phyloP scores from a whole-genome alignment of 805 yeast species.

The Candida gorgasii region DNA sequence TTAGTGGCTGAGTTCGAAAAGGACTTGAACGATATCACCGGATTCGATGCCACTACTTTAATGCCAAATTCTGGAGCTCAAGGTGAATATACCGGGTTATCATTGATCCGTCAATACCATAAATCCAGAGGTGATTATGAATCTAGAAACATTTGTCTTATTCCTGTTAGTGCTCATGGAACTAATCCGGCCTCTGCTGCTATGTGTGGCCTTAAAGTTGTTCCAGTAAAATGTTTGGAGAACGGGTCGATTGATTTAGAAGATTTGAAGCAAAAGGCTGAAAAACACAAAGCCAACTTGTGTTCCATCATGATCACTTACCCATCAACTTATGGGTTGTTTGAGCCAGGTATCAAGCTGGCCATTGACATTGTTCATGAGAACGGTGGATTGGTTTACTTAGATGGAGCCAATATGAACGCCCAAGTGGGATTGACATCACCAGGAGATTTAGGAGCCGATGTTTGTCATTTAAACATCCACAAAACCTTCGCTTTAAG shows the following conservation, averaged over 20 bases:
- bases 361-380: constrained; percentile 86
- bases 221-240: constrained; percentile 81
- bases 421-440: constrained; percentile 98
- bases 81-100: constrained; percentile 94
- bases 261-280: constrained; percentile 75
- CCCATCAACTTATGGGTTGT: constrained; percentile 95
- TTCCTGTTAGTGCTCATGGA: constrained; percentile 97
- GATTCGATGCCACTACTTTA: constrained; percentile 84
- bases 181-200: constrained; percentile 99
- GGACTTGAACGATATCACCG: constrained; percentile 90
- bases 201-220: constrained; percentile 93
- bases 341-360: constrained; percentile 84
- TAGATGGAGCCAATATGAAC: constrained; percentile 99
- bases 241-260: constrained; percentile 84
- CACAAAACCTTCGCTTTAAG: constrained; percentile 98
- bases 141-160: constrained; percentile 81
- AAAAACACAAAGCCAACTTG: constrained; percentile 62
- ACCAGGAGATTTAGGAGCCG: constrained; percentile 97
- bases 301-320: constrained; percentile 97
- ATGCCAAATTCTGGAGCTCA: constrained; percentile 99
- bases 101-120: constrained; percentile 79
- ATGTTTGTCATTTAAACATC: constrained; percentile 93
- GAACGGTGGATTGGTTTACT: constrained; percentile 92
- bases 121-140: constrained; percentile 64
- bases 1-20: constrained; percentile 73